Conservation (phyloP, 495 filamentous ascomycete species). For the Neurospora sp. region DNA sequence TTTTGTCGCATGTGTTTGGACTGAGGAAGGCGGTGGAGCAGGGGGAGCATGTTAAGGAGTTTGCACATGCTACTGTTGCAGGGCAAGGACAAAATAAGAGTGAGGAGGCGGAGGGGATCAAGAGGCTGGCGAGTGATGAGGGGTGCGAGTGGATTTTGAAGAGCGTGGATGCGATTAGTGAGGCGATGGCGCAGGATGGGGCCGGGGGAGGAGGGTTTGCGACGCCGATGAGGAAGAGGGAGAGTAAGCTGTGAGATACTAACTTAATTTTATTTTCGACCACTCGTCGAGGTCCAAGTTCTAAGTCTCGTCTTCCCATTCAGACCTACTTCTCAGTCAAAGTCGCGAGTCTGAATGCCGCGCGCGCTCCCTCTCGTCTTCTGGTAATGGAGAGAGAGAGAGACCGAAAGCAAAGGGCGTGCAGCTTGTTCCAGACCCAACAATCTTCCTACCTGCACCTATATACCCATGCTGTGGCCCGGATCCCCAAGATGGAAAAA, state of each 20-base stretch:
- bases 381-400: too few relatives aligned
- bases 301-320: too few relatives aligned
- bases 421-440: too few relatives aligned
- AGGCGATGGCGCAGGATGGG: conserved; percentile 41
- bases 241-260: not conserved
- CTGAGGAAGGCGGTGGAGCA: conserved; percentile 62
- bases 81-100: not conserved
- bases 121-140: conserved; percentile 56
- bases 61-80: not conserved
- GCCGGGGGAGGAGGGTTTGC: conserved; percentile 49
- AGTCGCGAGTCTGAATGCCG: too few relatives aligned
- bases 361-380: too few relatives aligned
- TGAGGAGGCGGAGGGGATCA: conserved; percentile 14
- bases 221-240: conserved; percentile 23
- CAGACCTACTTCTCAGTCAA: too few relatives aligned
- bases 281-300: too few relatives aligned
- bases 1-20: conserved; percentile 65
- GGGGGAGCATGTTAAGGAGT: conserved; percentile 44
- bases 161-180: conserved; percentile 58
- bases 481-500: too few relatives aligned
- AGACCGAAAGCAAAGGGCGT: too few relatives aligned
- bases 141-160: conserved; percentile 63
- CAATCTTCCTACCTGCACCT: too few relatives aligned
- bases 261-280: conserved; percentile 3
- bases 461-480: too few relatives aligned